Percentiles rank a stretch among this genome's conserved stretches.
Conservation (phyloP, 2,329 filamentous ascomycete genomes). For the Epichloe brachyelytri region DNA sequence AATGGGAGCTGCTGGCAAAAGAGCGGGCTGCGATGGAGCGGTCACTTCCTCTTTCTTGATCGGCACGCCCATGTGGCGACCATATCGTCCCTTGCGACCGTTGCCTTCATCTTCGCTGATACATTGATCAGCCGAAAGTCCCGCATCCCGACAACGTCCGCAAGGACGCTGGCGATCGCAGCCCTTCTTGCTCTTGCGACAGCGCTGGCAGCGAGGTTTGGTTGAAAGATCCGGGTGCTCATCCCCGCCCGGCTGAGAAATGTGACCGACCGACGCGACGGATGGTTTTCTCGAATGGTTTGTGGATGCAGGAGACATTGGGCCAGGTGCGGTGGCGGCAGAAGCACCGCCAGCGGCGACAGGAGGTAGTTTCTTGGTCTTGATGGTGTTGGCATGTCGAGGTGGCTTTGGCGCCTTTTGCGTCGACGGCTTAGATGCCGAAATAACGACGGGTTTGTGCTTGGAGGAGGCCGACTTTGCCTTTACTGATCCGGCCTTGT, state of each 20-base stretch:
- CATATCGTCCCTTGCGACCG: slow-evolving; percentile 87
- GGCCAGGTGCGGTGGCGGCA: slow-evolving; percentile 15
- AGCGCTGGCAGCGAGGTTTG: slow-evolving; percentile 94
- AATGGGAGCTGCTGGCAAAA: slow-evolving; percentile 33
- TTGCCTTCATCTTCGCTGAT: slow-evolving; percentile 97
- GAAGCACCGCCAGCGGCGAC: slow-evolving; percentile 7
- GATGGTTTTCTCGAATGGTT: slow-evolving; percentile 67
- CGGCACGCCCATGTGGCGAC: slow-evolving; percentile 56
- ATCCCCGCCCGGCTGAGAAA: slow-evolving; percentile 54
- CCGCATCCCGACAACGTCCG: slow-evolving; percentile 88
- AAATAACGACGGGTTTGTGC: slow-evolving; percentile 22
- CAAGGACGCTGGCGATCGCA: slow-evolving; percentile 95
- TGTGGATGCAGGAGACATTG: slow-evolving; percentile 52
- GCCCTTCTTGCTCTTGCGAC: slow-evolving; percentile 98
- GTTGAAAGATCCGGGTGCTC: slow-evolving; percentile 86
- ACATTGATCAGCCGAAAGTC: slow-evolving; percentile 84
- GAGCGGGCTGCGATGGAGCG: slow-evolving; percentile 22
- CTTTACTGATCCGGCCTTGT: slow-evolving; percentile 28
- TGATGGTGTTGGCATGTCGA: slow-evolving; percentile 26
- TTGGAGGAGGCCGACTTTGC: slow-evolving; percentile 25
- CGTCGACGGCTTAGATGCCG: slow-evolving; percentile 18
- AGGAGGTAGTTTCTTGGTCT: slow-evolving; percentile 39
- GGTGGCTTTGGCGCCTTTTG: slow-evolving; percentile 31
- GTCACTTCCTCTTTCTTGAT: slow-evolving; percentile 43
- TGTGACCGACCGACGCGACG: slow-evolving; percentile 41